phyloP scores from a whole-genome alignment of 1,139 yeast species.

The Maudiozyma humilis region DNA sequence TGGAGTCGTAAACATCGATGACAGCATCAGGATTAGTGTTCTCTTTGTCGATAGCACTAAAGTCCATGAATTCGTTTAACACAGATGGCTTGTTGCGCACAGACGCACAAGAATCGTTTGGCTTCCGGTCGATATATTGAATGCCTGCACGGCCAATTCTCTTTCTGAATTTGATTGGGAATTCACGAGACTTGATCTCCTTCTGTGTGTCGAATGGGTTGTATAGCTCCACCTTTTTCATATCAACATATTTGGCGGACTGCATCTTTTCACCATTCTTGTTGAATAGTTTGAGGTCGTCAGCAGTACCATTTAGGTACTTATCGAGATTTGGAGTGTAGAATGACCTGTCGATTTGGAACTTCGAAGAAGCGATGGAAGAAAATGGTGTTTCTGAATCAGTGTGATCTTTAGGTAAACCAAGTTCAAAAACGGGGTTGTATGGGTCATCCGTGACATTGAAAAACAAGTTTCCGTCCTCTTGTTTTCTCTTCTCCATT shows the following conservation, averaged over 20 bases:
- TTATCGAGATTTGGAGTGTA: slow-evolving; percentile 31
- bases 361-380: slow-evolving; percentile 66
- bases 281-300: slow-evolving; percentile 22
- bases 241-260: slow-evolving; percentile 11
- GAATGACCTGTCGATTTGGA: slow-evolving; percentile 59
- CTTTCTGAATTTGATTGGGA: slow-evolving; percentile 58
- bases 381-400: slow-evolving; percentile 68
- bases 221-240: slow-evolving; percentile 27
- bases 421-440: slow-evolving; percentile 74
- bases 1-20: slow-evolving; percentile 49
- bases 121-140: slow-evolving; percentile 61
- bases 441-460: slow-evolving; percentile 88
- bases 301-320: slow-evolving; percentile 23
- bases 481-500: slow-evolving; percentile 60
- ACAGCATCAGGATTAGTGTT: slow-evolving; percentile 21
- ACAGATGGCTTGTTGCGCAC: slow-evolving; percentile 18
- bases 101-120: slow-evolving; percentile 29
- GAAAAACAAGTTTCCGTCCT: slow-evolving; percentile 63
- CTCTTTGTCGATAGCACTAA: slow-evolving; percentile 27
- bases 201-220: slow-evolving; percentile 27
- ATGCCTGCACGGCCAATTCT: slow-evolving; percentile 70
- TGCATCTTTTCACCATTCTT: slow-evolving; percentile 25
- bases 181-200: slow-evolving; percentile 37
- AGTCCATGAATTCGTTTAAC: slow-evolving; percentile 24
- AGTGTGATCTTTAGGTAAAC: slow-evolving; percentile 47